A percentile compares a stretch with the other conserved stretches of the same genome.
Conservation (phyloP, 2,329 filamentous ascomycete genomes). For the Hypoxylon sp. region DNA sequence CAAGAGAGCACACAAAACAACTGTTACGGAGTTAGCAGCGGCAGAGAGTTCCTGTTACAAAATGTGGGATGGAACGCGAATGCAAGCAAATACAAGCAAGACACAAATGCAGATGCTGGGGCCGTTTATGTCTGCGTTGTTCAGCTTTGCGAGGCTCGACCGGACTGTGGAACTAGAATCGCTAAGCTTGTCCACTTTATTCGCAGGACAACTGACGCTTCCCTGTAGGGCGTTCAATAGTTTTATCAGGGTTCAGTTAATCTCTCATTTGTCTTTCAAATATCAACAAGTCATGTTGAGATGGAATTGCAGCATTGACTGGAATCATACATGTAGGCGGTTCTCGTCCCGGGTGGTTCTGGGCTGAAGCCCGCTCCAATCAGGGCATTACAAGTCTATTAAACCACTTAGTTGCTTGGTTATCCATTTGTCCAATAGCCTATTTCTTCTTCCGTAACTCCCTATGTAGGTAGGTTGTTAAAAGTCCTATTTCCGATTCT, state of each 20-base stretch:
- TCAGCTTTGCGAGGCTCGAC: constrained; percentile 32
- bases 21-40: constrained; percentile 7
- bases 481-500: constrained; percentile 3
- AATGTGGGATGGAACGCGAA: constrained; percentile 2
- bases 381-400: constrained; percentile 39
- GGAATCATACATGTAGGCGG: constrained; percentile 2
- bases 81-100: constrained; percentile 13
- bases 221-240: constrained; percentile 18
- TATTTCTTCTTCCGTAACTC: constrained; percentile 17
- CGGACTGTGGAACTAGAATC: constrained; percentile 26
- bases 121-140: constrained; percentile 26
- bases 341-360: constrained; percentile 23
- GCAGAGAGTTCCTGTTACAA: constrained; percentile 1
- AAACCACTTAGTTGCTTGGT: constrained; percentile 5
- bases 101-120: constrained; percentile 7
- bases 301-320: constrained; percentile 5
- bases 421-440: constrained; percentile 25
- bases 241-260: constrained; percentile 5
- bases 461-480: neutral
- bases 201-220: constrained; percentile 15
- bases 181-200: constrained; percentile 24
- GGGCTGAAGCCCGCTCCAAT: constrained; percentile 31
- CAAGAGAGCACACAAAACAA: constrained; percentile 3
- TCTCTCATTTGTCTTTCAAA: constrained; percentile 10
- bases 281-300: constrained; percentile 25